Percentiles rank a stretch among this genome's conserved stretches.
phyloP scores from a whole-genome alignment of 2,329 filamentous ascomycete species.

The Hyphodiscus sp. region DNA sequence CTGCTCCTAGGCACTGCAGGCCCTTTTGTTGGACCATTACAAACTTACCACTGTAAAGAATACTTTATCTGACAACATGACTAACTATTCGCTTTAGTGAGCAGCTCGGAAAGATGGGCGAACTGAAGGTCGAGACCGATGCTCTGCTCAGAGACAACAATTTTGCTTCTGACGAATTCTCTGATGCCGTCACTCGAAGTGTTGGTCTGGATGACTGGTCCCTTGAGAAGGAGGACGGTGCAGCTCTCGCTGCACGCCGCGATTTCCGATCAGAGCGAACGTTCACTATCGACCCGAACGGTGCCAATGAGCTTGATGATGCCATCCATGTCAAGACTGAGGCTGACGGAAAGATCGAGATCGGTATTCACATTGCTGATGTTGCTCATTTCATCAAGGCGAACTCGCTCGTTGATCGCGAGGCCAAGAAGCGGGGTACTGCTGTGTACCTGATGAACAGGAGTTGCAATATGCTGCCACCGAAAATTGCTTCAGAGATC shows the following conservation, averaged over 20 bases:
- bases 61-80: too few species aligned
- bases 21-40: too few species aligned
- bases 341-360: conserved; percentile 79
- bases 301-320: conserved; percentile 82
- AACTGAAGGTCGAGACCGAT: conserved; percentile 96
- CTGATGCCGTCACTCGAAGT: conserved; percentile 89
- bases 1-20: too few species aligned
- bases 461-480: conserved; percentile 78
- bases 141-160: conserved; percentile 97
- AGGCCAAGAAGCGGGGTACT: conserved; percentile 96
- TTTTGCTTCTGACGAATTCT: conserved; percentile 95
- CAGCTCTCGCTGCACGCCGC: conserved; percentile 64
- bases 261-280: conserved; percentile 85
- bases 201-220: conserved; percentile 92
- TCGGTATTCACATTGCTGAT: conserved; percentile 92
- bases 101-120: conserved; percentile 94
- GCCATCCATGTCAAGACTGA: conserved; percentile 86
- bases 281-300: conserved; percentile 89
- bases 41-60: too few species aligned
- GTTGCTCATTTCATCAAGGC: conserved; percentile 95
- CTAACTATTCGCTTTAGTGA: conserved; percentile 38
- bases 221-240: conserved; percentile 73
- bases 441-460: conserved; percentile 89
- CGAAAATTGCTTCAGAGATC: conserved; percentile 77
- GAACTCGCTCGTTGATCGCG: conserved; percentile 90